Conservation (phyloP, 225 moss, liverwort and hornwort species). For the Pseudoscleropodium purum region DNA sequence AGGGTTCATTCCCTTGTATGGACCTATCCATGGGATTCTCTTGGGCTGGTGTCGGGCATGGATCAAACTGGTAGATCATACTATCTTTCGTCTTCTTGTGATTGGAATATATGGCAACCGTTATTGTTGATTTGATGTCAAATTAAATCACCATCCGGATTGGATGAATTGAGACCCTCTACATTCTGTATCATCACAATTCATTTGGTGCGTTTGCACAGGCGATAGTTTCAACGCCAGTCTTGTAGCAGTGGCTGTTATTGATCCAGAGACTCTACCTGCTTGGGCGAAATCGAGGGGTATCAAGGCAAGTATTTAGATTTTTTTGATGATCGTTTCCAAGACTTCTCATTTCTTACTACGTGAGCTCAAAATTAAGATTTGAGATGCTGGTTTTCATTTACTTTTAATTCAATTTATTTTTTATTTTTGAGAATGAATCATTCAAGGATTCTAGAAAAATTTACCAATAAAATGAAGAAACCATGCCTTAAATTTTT, state of each 20-base stretch:
- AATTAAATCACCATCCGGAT: neutral
- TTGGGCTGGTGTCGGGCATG: no score
- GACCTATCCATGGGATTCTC: neutral
- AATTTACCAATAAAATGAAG: neutral
- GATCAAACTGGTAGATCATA: neutral
- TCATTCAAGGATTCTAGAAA: neutral
- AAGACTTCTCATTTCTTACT: neutral
- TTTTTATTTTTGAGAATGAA: neutral
- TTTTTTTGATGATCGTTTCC: neutral
- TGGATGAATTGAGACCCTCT: neutral
- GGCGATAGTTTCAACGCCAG: slow-evolving; percentile 87
- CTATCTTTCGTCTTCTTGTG: neutral
- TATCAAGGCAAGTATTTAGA: slow-evolving; percentile 36
- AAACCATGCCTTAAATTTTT: neutral
- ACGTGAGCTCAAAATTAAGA: neutral
- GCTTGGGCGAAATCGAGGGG: slow-evolving; percentile 83
- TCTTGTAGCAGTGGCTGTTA: slow-evolving; percentile 73
- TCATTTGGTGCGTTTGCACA: slow-evolving; percentile 9
- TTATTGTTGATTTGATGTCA: neutral
- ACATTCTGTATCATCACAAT: neutral
- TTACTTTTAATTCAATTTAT: neutral
- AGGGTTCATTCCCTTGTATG: neutral
- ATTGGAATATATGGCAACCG: neutral
- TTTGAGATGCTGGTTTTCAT: neutral
- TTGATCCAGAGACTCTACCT: slow-evolving; percentile 77